phyloP scores from a whole-genome alignment of 495 filamentous ascomycete genomes.

The Aspergillus bridgeri region DNA sequence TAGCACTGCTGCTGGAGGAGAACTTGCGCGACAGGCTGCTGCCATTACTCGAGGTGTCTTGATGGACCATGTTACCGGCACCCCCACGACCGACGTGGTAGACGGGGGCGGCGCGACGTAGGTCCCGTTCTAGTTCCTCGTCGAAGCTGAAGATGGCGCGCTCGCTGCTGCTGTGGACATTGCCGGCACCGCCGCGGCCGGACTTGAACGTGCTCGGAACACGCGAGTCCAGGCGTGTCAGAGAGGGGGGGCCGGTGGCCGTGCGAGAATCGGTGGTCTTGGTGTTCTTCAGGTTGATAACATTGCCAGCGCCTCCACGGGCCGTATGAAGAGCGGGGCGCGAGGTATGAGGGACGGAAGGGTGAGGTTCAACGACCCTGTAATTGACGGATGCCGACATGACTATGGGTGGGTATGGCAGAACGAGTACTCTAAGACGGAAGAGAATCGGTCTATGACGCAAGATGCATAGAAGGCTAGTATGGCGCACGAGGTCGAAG shows the following conservation, averaged over 20 bases:
- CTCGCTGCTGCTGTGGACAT: constrained; percentile 64
- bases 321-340: constrained; percentile 67
- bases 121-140: constrained; percentile 78
- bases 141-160: constrained; percentile 84
- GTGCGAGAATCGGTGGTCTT: constrained; percentile 50
- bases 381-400: constrained; percentile 44
- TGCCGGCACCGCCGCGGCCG: constrained; percentile 89
- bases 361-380: constrained; percentile 78
- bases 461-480: constrained; percentile 7
- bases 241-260: constrained; percentile 54
- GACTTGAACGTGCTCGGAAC: constrained; percentile 57
- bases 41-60: constrained; percentile 27
- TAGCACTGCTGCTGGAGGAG: constrained; percentile 35
- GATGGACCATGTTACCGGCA: constrained; percentile 69
- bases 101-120: constrained; percentile 59
- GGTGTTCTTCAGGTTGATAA: constrained; percentile 64
- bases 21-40: constrained; percentile 35
- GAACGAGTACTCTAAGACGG: constrained; percentile 2
- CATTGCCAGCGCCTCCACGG: constrained; percentile 85
- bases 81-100: constrained; percentile 88
- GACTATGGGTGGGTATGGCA: constrained; percentile 14
- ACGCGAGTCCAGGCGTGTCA: constrained; percentile 42
- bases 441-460: constrained; percentile 5
- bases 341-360: constrained; percentile 59
- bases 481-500: constrained; percentile 4